Evolutionary conservation across 805 yeast genomes (phyloP).

Genomic region (Barnettozyma californica): DNA sequence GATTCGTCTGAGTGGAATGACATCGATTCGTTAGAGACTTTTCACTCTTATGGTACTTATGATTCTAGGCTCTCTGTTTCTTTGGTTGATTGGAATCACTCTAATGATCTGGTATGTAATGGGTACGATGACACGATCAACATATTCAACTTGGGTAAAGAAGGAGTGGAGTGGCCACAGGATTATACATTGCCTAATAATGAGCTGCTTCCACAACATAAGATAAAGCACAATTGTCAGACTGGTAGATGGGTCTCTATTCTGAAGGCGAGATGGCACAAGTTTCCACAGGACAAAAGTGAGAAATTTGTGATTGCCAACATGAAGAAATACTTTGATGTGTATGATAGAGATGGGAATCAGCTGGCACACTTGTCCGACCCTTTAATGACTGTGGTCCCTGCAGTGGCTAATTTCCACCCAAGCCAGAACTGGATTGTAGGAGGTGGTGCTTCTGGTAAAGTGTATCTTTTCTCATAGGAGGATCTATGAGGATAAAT

Average conservation of each 20-base stretch:
- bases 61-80: constrained; percentile 73
- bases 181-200: constrained; percentile 15
- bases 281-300: constrained; percentile 57
- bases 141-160: constrained; percentile 51
- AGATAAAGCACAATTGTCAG: constrained; percentile 85
- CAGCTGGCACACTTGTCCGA: constrained; percentile 72
- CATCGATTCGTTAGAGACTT: constrained; percentile 35
- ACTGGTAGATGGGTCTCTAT: constrained; percentile 97
- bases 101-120: constrained; percentile 72
- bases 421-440: constrained; percentile 84
- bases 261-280: constrained; percentile 83
- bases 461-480: constrained; percentile 51
- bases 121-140: constrained; percentile 87
- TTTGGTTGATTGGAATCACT: constrained; percentile 70
- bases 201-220: constrained; percentile 53
- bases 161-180: constrained; percentile 16
- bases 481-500: neutral
- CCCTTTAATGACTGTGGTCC: constrained; percentile 74
- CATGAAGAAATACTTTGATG: constrained; percentile 84
- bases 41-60: constrained; percentile 48
- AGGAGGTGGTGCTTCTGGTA: constrained; percentile 95
- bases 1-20: constrained; percentile 51
- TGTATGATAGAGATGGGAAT: constrained; percentile 70
- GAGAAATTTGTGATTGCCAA: constrained; percentile 90
- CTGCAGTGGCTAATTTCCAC: constrained; percentile 83